These are phyloP conservation scores for Serendipita sp. DNA, from an alignment of 768 basidiomycete genomes.

Conservation along the genomic window DNA sequence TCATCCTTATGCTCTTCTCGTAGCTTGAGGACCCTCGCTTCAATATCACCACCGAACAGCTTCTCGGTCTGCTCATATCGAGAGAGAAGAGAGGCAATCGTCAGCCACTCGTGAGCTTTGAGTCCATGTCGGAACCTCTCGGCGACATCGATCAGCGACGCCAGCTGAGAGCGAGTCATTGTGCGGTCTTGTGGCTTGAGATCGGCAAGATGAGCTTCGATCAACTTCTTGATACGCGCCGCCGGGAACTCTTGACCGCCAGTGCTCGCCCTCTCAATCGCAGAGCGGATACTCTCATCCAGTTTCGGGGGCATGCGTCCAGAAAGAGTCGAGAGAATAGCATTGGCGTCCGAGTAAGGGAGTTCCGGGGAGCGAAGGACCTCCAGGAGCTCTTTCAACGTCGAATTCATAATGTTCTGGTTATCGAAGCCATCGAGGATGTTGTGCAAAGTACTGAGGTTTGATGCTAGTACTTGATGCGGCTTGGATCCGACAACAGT, in stretches of 20 bases:
- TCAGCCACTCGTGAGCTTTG: constrained; percentile 70
- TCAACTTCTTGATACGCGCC: constrained; percentile 61
- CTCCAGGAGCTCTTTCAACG: constrained; percentile 71
- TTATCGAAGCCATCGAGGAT: constrained; percentile 96
- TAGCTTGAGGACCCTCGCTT: constrained; percentile 75
- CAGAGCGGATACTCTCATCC: constrained; percentile 66
- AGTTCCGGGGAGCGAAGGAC: constrained; percentile 73
- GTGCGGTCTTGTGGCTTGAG: constrained; percentile 64
- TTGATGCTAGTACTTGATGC: constrained; percentile 66
- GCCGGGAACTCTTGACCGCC: constrained; percentile 73
- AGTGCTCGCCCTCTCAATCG: constrained; percentile 57
- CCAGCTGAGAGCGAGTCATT: constrained; percentile 60
- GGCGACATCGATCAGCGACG: constrained; percentile 52
- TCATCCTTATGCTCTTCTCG: constrained; percentile 87
- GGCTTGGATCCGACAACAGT: constrained; percentile 76
- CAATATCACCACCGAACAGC: constrained; percentile 86
- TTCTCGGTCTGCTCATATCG: constrained; percentile 78
- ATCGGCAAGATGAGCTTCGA: constrained; percentile 74
- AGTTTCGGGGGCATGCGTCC: constrained; percentile 87
- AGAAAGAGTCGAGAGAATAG: constrained; percentile 73
- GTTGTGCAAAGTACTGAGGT: constrained; percentile 64
- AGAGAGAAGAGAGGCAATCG: constrained; percentile 58
- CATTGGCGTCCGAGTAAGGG: constrained; percentile 69
- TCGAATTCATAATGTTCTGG: constrained; percentile 72
- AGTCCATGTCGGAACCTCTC: constrained; percentile 68